Conservation (phyloP, 192 early-diverging fungal genomes). For the Borealophlyctis nickersoniae region DNA sequence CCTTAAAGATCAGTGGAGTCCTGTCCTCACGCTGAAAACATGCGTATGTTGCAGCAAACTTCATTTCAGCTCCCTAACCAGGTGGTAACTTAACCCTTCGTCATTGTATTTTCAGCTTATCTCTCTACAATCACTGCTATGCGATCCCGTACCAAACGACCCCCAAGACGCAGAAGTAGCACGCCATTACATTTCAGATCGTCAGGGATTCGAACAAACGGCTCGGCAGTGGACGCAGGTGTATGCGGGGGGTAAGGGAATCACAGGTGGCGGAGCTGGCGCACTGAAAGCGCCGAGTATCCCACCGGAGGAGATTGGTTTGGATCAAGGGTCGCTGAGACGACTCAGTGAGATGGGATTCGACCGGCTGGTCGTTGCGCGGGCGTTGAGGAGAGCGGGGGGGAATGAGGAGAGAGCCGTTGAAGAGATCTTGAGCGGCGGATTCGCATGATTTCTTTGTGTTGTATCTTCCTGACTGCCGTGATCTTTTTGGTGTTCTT, state of each 20-base stretch:
- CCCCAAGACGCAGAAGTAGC: slow-evolving; percentile 55
- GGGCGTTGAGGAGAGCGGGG: slow-evolving; percentile 33
- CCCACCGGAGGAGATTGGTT: slow-evolving; percentile 29
- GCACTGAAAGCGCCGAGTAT: neutral
- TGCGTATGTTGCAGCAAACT: slow-evolving; percentile 19
- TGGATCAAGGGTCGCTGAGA: slow-evolving; percentile 37
- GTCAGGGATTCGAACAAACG: slow-evolving; percentile 43
- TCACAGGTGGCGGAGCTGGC: neutral
- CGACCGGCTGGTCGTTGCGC: slow-evolving; percentile 36
- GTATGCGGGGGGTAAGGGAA: slow-evolving; percentile 30
- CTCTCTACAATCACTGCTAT: slow-evolving; percentile 50
- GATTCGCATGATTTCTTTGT: neutral
- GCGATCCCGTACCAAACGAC: slow-evolving; percentile 50
- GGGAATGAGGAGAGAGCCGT: slow-evolving; percentile 47
- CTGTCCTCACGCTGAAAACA: slow-evolving; percentile 55
- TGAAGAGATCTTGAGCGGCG: slow-evolving; percentile 39
- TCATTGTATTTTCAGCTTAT: slow-evolving; percentile 42
- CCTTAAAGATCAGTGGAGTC: slow-evolving; percentile 54
- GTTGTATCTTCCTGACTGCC: neutral
- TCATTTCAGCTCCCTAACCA: no score
- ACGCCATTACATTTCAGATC: slow-evolving; percentile 41
- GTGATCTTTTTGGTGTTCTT: neutral
- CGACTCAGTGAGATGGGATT: slow-evolving; percentile 57
- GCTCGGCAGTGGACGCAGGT: slow-evolving; percentile 46
- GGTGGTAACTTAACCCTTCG: no score